Percentiles rank a stretch among this genome's conserved stretches.
Evolutionary conservation across 192 early-diverging fungal species (phyloP).

Genomic region (Gaertneriomyces semiglobifer): DNA sequence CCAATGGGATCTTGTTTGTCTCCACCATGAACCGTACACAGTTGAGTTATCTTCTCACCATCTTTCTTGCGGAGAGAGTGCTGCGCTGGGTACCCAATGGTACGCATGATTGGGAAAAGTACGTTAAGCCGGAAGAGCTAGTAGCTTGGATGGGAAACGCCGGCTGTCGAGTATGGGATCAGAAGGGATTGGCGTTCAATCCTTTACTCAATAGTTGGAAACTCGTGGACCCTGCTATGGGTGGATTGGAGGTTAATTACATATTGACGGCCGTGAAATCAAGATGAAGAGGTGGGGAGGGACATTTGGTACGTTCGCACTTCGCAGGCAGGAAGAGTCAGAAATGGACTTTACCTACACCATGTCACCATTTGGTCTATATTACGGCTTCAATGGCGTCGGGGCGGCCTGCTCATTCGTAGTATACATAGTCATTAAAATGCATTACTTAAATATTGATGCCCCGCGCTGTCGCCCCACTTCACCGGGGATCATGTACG

Average conservation of each 20-base stretch:
- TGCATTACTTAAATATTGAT: no score
- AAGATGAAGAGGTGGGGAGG: no score
- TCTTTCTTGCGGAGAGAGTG: conserved; percentile 78
- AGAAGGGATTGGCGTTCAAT: conserved; percentile 37
- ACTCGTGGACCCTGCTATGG: conserved; percentile 16
- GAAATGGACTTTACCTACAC: no score
- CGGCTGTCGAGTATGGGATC: conserved; percentile 32
- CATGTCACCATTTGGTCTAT: no score
- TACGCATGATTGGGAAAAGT: conserved; percentile 85
- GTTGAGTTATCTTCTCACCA: conserved; percentile 69
- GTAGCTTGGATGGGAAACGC: conserved; percentile 16
- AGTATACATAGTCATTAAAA: no score
- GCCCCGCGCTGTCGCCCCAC: no score
- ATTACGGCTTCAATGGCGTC: no score
- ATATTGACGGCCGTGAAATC: conserved; percentile 22
- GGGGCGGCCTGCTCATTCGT: no score
- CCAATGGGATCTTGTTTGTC: conserved; percentile 69
- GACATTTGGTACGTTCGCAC: no score
- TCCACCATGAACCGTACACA: conserved; percentile 91
- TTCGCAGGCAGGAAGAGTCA: no score
- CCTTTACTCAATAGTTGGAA: conserved; percentile 30
- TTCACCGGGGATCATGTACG: no score
- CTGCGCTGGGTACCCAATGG: conserved; percentile 73
- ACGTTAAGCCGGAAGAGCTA: conserved; percentile 76
- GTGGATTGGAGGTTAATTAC: conserved; percentile 43